Conservation (phyloP, 768 basidiomycete genomes). For the Mycena amicta region DNA sequence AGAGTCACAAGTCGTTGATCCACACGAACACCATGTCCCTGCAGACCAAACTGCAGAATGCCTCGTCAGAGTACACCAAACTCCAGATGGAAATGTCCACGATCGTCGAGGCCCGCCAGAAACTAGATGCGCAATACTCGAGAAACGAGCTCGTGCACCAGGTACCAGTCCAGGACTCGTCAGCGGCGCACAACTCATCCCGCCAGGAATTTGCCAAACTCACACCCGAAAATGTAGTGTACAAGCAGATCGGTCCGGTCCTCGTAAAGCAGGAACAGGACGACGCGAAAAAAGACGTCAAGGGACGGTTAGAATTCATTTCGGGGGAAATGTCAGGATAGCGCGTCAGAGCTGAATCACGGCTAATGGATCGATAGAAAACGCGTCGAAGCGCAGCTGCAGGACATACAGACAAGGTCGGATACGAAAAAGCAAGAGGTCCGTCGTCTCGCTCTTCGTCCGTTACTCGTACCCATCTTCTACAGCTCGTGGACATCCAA, state of each 20-base stretch:
- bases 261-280: constrained; percentile 86
- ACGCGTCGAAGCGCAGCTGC: constrained; percentile 80
- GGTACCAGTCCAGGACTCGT: constrained; percentile 42
- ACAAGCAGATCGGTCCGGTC: constrained; percentile 90
- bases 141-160: constrained; percentile 94
- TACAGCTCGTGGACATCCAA: constrained; percentile 70
- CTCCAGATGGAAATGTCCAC: constrained; percentile 73
- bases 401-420: constrained; percentile 73
- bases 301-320: constrained; percentile 90
- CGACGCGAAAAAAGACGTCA: constrained; percentile 87
- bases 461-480: constrained; percentile 11
- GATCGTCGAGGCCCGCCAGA: constrained; percentile 79
- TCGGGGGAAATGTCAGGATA: constrained; percentile 76
- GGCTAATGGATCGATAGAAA: constrained; percentile 39
- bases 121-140: constrained; percentile 85
- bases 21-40: constrained; percentile 48
- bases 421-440: constrained; percentile 88
- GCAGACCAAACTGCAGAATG: constrained; percentile 62
- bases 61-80: constrained; percentile 78
- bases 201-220: constrained; percentile 79
- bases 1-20: neutral
- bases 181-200: neutral
- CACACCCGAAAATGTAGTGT: constrained; percentile 77
- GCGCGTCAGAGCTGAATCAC: too few species aligned
- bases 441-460: constrained; percentile 22